A percentile compares a stretch with the other conserved stretches of the same genome.
phyloP scores from a whole-genome alignment of 345 rosid species.

The Litchi chinensis region DNA sequence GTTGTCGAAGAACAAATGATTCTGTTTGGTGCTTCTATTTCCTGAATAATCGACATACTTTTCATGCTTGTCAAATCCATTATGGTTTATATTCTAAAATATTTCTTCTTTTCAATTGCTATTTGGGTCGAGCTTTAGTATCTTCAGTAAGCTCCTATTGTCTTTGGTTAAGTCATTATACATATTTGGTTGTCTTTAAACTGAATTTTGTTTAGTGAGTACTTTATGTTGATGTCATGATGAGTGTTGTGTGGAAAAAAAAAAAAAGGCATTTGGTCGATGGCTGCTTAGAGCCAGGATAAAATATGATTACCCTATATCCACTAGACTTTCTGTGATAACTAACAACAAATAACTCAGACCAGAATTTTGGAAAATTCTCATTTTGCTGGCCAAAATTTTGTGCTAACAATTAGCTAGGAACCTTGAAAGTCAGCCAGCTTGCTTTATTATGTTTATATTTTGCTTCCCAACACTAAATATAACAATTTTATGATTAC shows the following conservation, averaged over 20 bases:
- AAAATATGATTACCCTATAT: background rate
- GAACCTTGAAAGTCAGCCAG: background rate
- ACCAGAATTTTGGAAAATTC: background rate
- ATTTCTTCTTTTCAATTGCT: background rate
- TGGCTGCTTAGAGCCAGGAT: constrained; percentile 6
- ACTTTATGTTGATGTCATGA: background rate
- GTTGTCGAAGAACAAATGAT: constrained; percentile 20
- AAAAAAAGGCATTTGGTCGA: background rate
- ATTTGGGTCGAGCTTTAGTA: background rate
- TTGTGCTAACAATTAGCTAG: background rate
- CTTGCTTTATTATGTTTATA: background rate
- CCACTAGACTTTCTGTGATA: background rate
- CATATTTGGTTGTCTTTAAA: constrained; percentile 4
- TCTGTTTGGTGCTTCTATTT: constrained; percentile 22
- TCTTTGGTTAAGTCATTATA: background rate
- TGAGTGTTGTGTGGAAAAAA: constrained; percentile 14
- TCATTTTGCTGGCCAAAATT: background rate
- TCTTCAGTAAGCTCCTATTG: background rate
- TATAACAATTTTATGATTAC: background rate
- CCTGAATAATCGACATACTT: constrained; percentile 18
- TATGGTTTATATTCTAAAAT: background rate
- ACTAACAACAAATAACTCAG: background rate
- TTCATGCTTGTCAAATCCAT: constrained; percentile 15
- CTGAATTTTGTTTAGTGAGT: background rate
- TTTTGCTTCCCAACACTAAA: background rate